Conservation (phyloP, 2,329 filamentous ascomycete genomes). For the Venturiaceae sp. region DNA sequence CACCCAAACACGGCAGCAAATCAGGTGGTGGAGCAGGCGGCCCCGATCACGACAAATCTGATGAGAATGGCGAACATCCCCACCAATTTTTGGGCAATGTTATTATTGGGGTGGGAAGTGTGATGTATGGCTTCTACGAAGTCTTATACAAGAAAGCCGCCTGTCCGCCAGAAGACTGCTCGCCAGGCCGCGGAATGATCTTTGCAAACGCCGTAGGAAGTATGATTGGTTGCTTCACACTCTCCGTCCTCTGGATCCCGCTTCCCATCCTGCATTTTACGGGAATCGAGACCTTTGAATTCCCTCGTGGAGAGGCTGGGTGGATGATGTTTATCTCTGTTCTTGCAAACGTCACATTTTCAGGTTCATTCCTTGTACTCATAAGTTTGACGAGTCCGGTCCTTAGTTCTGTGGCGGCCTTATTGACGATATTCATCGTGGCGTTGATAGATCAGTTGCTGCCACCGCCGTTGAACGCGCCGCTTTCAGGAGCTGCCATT, state of each 20-base stretch:
- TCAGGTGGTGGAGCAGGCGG: constrained; percentile 44
- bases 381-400: constrained; percentile 64
- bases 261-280: constrained; percentile 72
- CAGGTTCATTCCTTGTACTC: constrained; percentile 10
- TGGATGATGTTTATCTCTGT: constrained; percentile 74
- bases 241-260: constrained; percentile 84
- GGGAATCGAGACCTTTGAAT: constrained; percentile 71
- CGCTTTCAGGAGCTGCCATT: constrained; percentile 65
- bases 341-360: constrained; percentile 63
- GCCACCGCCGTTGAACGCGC: constrained; percentile 57
- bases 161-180: constrained; percentile 84
- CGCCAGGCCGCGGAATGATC: constrained; percentile 79
- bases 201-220: constrained; percentile 91
- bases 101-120: constrained; percentile 80
- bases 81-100: constrained; percentile 77
- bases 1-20: constrained; percentile 43
- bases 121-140: constrained; percentile 94
- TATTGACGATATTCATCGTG: constrained; percentile 95
- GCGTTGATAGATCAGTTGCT: constrained; percentile 83
- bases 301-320: constrained; percentile 69
- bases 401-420: constrained; percentile 79
- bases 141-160: constrained; percentile 91
- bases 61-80: constrained; percentile 3
- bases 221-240: constrained; percentile 77
- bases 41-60: constrained; percentile 40